Percentiles rank a stretch among this genome's conserved stretches.
Evolutionary conservation across 805 yeast species (phyloP).

Genomic region (Priceomyces medius): DNA sequence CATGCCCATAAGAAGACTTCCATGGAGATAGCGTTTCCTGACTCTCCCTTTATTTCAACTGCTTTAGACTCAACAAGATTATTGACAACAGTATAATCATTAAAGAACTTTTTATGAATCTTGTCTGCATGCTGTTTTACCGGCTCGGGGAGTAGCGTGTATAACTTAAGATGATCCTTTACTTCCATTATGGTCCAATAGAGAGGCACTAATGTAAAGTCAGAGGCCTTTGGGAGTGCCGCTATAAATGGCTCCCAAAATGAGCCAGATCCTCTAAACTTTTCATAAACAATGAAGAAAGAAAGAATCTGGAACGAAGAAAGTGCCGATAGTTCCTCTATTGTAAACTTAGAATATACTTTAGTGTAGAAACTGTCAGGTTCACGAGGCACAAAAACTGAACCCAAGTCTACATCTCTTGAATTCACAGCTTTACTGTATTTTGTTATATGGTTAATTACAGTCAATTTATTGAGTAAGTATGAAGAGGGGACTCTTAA

Average conservation of each 20-base stretch:
- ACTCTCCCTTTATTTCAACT: background rate
- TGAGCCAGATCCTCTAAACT: slow-evolving; percentile 35
- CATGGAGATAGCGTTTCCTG: slow-evolving; percentile 8
- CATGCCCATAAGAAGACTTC: slow-evolving; percentile 63
- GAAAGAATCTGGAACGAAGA: slow-evolving; percentile 62
- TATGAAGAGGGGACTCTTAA: slow-evolving; percentile 57
- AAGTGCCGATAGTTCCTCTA: slow-evolving; percentile 39
- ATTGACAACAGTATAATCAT: slow-evolving; percentile 44
- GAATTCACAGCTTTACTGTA: slow-evolving; percentile 40
- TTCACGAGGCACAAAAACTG: slow-evolving; percentile 22
- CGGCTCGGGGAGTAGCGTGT: slow-evolving; percentile 44
- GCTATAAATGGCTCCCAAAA: slow-evolving; percentile 71
- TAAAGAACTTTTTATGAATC: slow-evolving; percentile 42
- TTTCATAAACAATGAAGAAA: slow-evolving; percentile 49
- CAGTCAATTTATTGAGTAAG: slow-evolving; percentile 58
- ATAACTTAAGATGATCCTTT: slow-evolving; percentile 24
- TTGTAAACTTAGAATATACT: slow-evolving; percentile 29
- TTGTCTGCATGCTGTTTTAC: slow-evolving; percentile 38
- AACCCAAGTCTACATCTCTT: slow-evolving; percentile 17
- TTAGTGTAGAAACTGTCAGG: slow-evolving; percentile 23
- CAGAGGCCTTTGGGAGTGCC: slow-evolving; percentile 57
- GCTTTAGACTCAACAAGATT: slow-evolving; percentile 19
- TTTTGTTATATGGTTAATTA: slow-evolving; percentile 39
- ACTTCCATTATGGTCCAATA: slow-evolving; percentile 50
- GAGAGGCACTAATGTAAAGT: slow-evolving; percentile 59